Evolutionary conservation across 306 rosid genomes (phyloP), one percentile per base, ranked within the genome.

Genomic region (Spatholobus suberectus): DNA sequence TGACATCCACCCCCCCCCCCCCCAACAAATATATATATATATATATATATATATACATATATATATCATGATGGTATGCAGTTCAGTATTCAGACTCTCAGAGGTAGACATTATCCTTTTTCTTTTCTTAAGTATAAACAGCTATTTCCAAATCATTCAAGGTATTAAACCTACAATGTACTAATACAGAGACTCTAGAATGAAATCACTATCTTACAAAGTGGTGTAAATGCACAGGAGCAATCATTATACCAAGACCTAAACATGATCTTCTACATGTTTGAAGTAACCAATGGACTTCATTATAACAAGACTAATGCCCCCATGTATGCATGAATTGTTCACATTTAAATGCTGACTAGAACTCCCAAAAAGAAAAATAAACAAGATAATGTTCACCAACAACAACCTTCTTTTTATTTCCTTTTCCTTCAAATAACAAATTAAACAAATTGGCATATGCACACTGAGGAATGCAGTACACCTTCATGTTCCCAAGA

Each of bases 191-290:
- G 68, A 59, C 44, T 37, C 41, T 8, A 70, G 27, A 51, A 70
- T 46, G 77, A 76, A 65, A 68, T 44, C 81, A 12, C 47, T 67
- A 35, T 27, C 34, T 47, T 73, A 57, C 44, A 41, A 81, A 26
- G 29, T 11, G n/a, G 62, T 20, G 69, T 17, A 65, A n/a, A 73
- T 41, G 65, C 72, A 41, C 20, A 21, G 24, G 47, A 41, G 37
- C 82, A 68, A 54, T 18, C 14, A 3, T 51, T 73, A 77, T 44
- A 63, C 65, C 63, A 32, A 62, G 75, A 65, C 70, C 79, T 47
- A 41, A 80, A 46, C 41, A 68, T n/a, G 43, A 80, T 35, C 61
- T 51, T 63, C 78, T 23, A 79, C 24, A 26, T 29, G 26, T 35
- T 34, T 35, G 14, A 38, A 20, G 70, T 77, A 81, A 44, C 67